These are phyloP conservation scores for Microdochium trichocladiopsis DNA, from an alignment of 2,329 filamentous ascomycete species.

Conservation along the genomic window DNA sequence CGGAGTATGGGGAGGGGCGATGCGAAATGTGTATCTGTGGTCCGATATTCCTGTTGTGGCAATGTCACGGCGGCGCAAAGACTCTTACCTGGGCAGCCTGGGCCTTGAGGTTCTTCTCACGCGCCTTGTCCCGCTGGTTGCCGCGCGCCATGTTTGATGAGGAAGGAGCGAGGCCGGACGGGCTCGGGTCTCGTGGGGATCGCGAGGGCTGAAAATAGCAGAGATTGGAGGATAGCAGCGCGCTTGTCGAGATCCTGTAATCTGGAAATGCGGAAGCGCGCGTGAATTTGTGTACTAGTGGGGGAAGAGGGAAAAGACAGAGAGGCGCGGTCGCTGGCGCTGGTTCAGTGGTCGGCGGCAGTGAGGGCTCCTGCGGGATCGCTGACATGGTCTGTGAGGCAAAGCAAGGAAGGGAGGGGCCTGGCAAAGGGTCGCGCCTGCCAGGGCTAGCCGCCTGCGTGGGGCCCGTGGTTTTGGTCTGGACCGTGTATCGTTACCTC, in stretches of 20 bases:
- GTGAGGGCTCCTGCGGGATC: background rate
- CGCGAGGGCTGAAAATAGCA: background rate
- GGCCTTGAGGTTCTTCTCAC: constrained; percentile 80
- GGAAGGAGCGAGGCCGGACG: background rate
- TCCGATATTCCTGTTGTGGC: no score
- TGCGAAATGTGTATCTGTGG: no score
- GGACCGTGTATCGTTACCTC: no score
- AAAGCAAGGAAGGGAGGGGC: no score
- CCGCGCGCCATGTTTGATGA: constrained; percentile 70
- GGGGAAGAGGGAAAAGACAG: background rate
- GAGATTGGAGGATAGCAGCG: constrained; percentile 8
- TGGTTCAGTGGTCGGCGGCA: background rate
- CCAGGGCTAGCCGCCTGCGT: no score
- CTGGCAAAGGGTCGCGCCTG: no score
- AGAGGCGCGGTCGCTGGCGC: background rate
- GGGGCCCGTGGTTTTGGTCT: no score
- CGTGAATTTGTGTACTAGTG: background rate
- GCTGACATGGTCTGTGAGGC: background rate
- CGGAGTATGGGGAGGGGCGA: no score
- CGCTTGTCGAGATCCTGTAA: constrained; percentile 10
- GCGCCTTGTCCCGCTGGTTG: constrained; percentile 91
- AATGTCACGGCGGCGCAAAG: no score
- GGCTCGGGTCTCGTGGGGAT: no score
- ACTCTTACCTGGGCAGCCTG: constrained; percentile 48
- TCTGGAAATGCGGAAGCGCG: background rate